Evolutionary conservation across 2,329 filamentous ascomycete genomes (phyloP).

Genomic region (Dactylellina parvicollis): DNA sequence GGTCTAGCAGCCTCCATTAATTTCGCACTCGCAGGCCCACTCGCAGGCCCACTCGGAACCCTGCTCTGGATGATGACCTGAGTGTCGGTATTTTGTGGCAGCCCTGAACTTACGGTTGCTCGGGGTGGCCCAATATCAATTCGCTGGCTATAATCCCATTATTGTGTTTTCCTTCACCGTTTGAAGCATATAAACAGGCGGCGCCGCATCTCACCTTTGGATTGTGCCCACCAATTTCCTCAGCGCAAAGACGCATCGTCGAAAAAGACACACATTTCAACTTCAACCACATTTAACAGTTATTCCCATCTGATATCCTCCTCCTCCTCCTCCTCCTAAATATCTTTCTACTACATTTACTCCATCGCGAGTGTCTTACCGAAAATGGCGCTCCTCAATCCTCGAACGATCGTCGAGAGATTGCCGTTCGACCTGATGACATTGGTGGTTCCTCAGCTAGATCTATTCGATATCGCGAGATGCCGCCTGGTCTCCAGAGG

Average conservation of each 20-base stretch:
- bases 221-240: not conserved
- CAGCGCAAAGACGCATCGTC: too few species aligned
- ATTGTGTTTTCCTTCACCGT: not conserved
- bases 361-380: not conserved
- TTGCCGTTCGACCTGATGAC: slow-evolving; percentile 39
- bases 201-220: not conserved
- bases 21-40: slow-evolving; percentile 28
- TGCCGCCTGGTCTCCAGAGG: slow-evolving; percentile 46
- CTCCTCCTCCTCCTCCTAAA: not conserved
- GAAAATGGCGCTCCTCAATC: slow-evolving; percentile 14
- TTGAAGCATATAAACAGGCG: not conserved
- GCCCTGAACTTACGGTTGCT: slow-evolving; percentile 21
- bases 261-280: too few species aligned
- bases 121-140: slow-evolving; percentile 9
- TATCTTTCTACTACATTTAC: not conserved
- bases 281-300: not conserved
- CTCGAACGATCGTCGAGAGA: slow-evolving; percentile 23
- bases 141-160: slow-evolving; percentile 8
- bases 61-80: slow-evolving; percentile 33
- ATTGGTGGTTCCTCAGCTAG: slow-evolving; percentile 29
- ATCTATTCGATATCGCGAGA: slow-evolving; percentile 51
- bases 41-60: slow-evolving; percentile 1
- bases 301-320: not conserved
- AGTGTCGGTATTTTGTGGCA: slow-evolving; percentile 25
- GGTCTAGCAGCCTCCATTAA: too few species aligned